Percentiles rank a stretch among this genome's conserved stretches.
phyloP scores from a whole-genome alignment of 2,329 filamentous ascomycete species.

The Neodidymelliopsis sp. region DNA sequence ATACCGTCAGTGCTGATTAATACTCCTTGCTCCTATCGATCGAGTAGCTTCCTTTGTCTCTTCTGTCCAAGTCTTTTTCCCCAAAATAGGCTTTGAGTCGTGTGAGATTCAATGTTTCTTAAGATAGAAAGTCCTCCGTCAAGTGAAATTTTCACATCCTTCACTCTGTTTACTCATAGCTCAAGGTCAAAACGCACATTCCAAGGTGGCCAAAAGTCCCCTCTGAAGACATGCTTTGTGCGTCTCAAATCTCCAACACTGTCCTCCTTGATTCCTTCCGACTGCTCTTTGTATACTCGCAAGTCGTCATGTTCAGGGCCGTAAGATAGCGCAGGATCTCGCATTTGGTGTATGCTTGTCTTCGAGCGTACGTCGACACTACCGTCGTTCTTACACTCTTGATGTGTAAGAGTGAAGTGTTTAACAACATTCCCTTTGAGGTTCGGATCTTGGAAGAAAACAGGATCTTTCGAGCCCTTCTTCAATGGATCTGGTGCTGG shows the following conservation, averaged over 20 bases:
- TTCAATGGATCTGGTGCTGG: conserved; percentile 34
- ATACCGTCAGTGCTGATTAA: too few species aligned
- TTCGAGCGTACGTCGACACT: conserved; percentile 63
- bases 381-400: conserved; percentile 78
- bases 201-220: conserved; percentile 5
- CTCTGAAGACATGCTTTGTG: neutral
- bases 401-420: conserved; percentile 58
- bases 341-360: conserved; percentile 64
- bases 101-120: too few species aligned
- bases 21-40: too few species aligned
- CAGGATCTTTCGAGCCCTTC: conserved; percentile 65
- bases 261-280: neutral
- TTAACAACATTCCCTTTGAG: conserved; percentile 15
- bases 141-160: too few species aligned
- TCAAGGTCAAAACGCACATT: conserved; percentile 4
- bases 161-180: neutral
- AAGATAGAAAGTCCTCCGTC: too few species aligned
- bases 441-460: conserved; percentile 54
- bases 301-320: conserved; percentile 21
- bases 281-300: conserved; percentile 10
- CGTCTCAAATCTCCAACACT: neutral
- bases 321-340: conserved; percentile 8
- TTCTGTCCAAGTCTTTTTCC: too few species aligned
- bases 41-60: neutral
- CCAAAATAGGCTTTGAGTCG: too few species aligned